These are phyloP conservation scores for Colletotrichum godetiae DNA, from an alignment of 2,329 filamentous ascomycete species.

Conservation along the genomic window DNA sequence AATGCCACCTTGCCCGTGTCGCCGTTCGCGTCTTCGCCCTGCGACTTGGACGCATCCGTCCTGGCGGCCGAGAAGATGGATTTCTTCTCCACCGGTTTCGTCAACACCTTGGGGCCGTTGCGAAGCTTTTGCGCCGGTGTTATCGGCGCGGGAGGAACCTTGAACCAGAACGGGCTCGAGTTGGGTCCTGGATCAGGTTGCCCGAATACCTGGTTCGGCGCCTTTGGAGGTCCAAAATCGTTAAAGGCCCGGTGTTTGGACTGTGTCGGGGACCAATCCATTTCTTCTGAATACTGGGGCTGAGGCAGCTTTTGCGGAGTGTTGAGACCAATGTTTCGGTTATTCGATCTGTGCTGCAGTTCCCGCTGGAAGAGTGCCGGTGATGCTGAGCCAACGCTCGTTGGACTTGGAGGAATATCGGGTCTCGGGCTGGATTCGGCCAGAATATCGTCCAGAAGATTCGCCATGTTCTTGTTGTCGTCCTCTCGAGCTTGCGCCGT, in stretches of 20 bases:
- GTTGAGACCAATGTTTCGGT: constrained; percentile 25
- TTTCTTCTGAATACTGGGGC: constrained; percentile 64
- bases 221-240: constrained; percentile 51
- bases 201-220: constrained; percentile 56
- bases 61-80: constrained; percentile 62
- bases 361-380: constrained; percentile 34
- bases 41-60: constrained; percentile 17
- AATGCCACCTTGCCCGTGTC: constrained; percentile 54
- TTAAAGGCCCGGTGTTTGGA: constrained; percentile 68
- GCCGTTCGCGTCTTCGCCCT: constrained; percentile 21
- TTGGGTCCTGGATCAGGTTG: constrained; percentile 57
- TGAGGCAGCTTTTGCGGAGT: constrained; percentile 38
- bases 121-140: constrained; percentile 71
- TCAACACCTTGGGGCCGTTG: constrained; percentile 71
- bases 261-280: constrained; percentile 79
- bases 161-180: constrained; percentile 73
- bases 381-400: constrained; percentile 35
- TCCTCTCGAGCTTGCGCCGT: constrained; percentile 38
- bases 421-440: constrained; percentile 39
- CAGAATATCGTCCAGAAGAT: constrained; percentile 59
- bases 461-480: constrained; percentile 56
- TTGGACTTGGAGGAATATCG: constrained; percentile 23
- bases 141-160: constrained; percentile 75
- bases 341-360: constrained; percentile 30
- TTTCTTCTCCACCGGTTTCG: constrained; percentile 56